Base-by-base conservation (phyloP, 2,329 filamentous ascomycete species). In the Nannizzia gypsea region DNA sequence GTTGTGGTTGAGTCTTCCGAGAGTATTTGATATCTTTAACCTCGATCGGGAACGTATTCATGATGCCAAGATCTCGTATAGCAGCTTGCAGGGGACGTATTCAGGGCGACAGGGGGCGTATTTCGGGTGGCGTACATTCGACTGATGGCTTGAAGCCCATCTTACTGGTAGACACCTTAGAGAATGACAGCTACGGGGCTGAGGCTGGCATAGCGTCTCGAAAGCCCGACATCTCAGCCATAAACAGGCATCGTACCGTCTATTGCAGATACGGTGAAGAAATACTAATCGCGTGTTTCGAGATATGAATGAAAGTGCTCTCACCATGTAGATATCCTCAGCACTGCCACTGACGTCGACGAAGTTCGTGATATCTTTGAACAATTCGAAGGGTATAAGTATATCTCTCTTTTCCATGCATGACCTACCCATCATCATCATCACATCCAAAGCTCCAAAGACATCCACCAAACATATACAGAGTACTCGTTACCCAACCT, bases 21-120 rank as follows among this genome's bases (percentile, higher is more conserved):
- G 24, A 50, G 20, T 28, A 40, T 54, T 34, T 52, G 50, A 44
- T 50, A 59, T 54, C 38, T 42, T 17, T 1, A 8, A 59, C 15
- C 13, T 38, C 3, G 8, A 38, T 6, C 58, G 38, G 58, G 54
- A 44, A 24, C 48, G 48, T 52, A 52, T 52, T 31, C 48, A 24
- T 1, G 8, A 4, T 24, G 42, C 42, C 42, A 46, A 26, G 22
- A 24, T 8, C 38, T 42, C 48, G 46, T 56, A 31, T 60, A 40
- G 13, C 31, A 2, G 15, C 17, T 46, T 28, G 58, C 58, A 58
- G 56, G 56, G 56, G 9, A 8, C 58, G 52, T 56, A 59, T 59
- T 26, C 38, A 22, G 11, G 13, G 28, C 36, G 15, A 58, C 58
- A 55, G 54, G 38, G 36, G 24, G 11, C 54, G 58, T 56, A 57